Evolutionary conservation across 805 yeast species (phyloP).

Genomic region (Allodekkera sacchari): DNA sequence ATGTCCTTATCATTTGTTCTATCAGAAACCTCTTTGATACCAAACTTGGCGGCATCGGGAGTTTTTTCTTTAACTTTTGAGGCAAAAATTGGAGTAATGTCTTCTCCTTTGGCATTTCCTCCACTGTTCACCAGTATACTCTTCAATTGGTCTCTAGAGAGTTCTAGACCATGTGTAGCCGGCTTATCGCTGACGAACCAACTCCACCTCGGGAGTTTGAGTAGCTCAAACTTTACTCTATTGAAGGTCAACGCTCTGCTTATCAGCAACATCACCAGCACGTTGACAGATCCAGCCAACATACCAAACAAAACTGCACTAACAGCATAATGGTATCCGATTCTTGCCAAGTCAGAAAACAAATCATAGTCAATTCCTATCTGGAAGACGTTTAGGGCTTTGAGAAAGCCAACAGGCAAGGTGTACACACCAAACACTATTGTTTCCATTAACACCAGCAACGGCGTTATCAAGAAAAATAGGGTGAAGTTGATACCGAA

Average conservation of each 20-base stretch:
- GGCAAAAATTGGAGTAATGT: too few relatives aligned
- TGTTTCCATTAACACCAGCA: constrained; percentile 4
- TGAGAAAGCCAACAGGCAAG: constrained; percentile 4
- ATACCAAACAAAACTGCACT: constrained; percentile 17
- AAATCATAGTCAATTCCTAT: not conserved
- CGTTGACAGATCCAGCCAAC: constrained; percentile 14
- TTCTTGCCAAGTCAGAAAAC: constrained; percentile 6
- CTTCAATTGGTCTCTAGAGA: not conserved
- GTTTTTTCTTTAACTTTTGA: too few relatives aligned
- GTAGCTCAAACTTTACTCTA: not conserved
- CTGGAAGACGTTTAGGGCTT: not conserved
- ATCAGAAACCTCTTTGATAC: too few relatives aligned
- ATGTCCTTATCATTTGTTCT: too few relatives aligned
- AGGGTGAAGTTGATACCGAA: not conserved
- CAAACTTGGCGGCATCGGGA: too few relatives aligned
- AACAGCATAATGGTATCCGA: constrained; percentile 17
- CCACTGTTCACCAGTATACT: not conserved
- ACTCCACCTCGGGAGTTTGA: not conserved
- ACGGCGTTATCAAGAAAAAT: constrained; percentile 6
- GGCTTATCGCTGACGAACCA: not conserved
- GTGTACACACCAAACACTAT: constrained; percentile 2
- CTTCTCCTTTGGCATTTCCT: not conserved
- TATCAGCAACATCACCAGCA: constrained; percentile 9
- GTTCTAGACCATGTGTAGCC: not conserved
- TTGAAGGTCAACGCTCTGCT: constrained; percentile 1